A percentile compares a stretch with the other conserved stretches of the same genome.
phyloP scores from a whole-genome alignment of 2,329 filamentous ascomycete genomes.

The Penicillium sp. region DNA sequence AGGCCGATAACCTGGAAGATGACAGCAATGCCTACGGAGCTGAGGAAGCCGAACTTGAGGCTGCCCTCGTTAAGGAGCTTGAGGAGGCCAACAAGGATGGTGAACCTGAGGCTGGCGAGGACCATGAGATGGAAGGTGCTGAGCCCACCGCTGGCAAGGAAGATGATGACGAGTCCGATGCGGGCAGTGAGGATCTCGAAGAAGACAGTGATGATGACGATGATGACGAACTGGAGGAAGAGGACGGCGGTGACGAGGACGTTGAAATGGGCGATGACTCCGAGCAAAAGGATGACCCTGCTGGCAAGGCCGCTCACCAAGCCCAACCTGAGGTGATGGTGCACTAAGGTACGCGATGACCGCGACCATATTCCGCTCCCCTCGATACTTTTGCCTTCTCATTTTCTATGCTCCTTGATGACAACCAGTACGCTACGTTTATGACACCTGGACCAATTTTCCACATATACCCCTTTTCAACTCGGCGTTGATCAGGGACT shows the following conservation, averaged over 20 bases:
- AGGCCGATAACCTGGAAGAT: slow-evolving; percentile 84
- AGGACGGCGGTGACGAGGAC: slow-evolving; percentile 61
- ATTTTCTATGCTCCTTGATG: slow-evolving; percentile 31
- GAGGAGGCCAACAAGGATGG: slow-evolving; percentile 51
- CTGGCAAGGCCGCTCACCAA: slow-evolving; percentile 35
- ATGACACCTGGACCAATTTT: slow-evolving; percentile 28
- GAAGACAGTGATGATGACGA: slow-evolving; percentile 75
- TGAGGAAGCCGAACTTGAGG: slow-evolving; percentile 79
- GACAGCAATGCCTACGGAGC: slow-evolving; percentile 86
- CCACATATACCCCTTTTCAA: slow-evolving; percentile 19
- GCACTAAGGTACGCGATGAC: slow-evolving; percentile 37
- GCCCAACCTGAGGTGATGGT: slow-evolving; percentile 52
- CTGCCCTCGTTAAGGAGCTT: slow-evolving; percentile 60
- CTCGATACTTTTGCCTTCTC: slow-evolving; percentile 6
- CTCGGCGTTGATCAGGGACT: slow-evolving; percentile 26
- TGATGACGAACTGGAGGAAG: slow-evolving; percentile 68
- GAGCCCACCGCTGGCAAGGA: slow-evolving; percentile 57
- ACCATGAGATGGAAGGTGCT: slow-evolving; percentile 75
- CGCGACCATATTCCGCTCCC: neutral
- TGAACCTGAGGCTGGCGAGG: slow-evolving; percentile 52
- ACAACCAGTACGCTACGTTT: slow-evolving; percentile 37
- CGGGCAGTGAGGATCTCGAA: slow-evolving; percentile 78
- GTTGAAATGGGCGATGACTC: slow-evolving; percentile 63
- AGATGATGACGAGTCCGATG: slow-evolving; percentile 66
- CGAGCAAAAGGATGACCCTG: slow-evolving; percentile 42